Percentiles rank a stretch among this genome's conserved stretches.
These are phyloP conservation scores for Penicillium sp. DNA, from an alignment of 2,329 filamentous ascomycete genomes.

Conservation along the genomic window DNA sequence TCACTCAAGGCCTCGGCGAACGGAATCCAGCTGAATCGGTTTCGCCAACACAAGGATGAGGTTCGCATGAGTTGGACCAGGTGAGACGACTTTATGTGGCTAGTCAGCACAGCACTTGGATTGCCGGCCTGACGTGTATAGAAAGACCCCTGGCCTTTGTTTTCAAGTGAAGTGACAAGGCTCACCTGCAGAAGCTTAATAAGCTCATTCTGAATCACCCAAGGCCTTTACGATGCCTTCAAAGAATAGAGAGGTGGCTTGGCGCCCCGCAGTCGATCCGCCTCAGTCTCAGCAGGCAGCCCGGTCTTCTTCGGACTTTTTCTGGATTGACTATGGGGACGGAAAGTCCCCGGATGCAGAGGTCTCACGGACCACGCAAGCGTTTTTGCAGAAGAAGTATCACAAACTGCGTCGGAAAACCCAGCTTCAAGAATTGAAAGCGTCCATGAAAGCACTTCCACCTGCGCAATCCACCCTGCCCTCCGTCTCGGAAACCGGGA, in stretches of 20 bases:
- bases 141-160: neutral
- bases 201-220: neutral
- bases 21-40: neutral
- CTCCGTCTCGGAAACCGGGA: neutral
- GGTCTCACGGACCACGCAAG: neutral
- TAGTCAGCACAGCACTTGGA: neutral
- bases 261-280: neutral
- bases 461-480: neutral
- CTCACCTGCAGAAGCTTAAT: neutral
- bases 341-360: neutral
- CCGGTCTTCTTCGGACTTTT: neutral
- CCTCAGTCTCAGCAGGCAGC: neutral
- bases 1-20: no score
- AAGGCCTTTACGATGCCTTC: neutral
- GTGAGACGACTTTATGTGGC: neutral
- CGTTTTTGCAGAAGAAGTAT: neutral
- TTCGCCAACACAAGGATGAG: neutral
- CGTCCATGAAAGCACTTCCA: neutral
- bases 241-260: neutral
- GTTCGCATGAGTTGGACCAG: neutral
- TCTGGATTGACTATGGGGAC: neutral
- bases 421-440: neutral
- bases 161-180: no score
- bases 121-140: neutral
- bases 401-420: neutral